phyloP scores from a whole-genome alignment of 495 filamentous ascomycete species.

The Clavariopsis aquatica region DNA sequence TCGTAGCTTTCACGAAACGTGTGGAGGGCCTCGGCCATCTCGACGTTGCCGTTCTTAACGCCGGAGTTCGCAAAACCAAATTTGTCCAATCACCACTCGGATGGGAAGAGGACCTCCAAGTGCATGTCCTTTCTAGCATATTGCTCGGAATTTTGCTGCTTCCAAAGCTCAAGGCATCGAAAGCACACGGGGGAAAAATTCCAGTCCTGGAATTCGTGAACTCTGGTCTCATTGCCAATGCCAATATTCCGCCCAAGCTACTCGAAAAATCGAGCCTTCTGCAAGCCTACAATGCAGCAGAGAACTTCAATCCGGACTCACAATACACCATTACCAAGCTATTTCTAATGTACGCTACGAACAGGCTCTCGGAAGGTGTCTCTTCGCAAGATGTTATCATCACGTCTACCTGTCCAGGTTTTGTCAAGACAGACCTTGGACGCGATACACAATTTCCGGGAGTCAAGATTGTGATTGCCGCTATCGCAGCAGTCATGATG shows the following conservation, averaged over 20 bases:
- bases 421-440: conserved; percentile 19
- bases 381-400: conserved; percentile 29
- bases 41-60: conserved; percentile 50
- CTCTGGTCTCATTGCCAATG: conserved; percentile 22
- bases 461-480: background rate
- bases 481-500: conserved; percentile 3
- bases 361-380: conserved; percentile 16
- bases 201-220: conserved; percentile 35
- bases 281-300: conserved; percentile 19
- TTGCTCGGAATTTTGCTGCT: conserved; percentile 31
- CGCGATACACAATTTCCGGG: conserved; percentile 25
- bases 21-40: conserved; percentile 44
- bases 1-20: conserved; percentile 45
- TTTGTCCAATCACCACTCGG: conserved; percentile 24
- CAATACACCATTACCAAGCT: conserved; percentile 28
- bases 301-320: conserved; percentile 10
- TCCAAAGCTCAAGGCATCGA: conserved; percentile 27
- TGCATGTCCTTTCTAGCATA: conserved; percentile 26
- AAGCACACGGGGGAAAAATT: conserved; percentile 5
- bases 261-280: conserved; percentile 8
- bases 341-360: conserved; percentile 32
- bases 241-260: background rate
- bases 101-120: conserved; percentile 35
- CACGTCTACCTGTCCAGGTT: conserved; percentile 31
- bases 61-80: conserved; percentile 38